Percentiles rank a stretch among this genome's conserved stretches.
These are phyloP conservation scores for Metschnikowia vanudenii DNA, from an alignment of 805 yeast species.

Conservation along the genomic window DNA sequence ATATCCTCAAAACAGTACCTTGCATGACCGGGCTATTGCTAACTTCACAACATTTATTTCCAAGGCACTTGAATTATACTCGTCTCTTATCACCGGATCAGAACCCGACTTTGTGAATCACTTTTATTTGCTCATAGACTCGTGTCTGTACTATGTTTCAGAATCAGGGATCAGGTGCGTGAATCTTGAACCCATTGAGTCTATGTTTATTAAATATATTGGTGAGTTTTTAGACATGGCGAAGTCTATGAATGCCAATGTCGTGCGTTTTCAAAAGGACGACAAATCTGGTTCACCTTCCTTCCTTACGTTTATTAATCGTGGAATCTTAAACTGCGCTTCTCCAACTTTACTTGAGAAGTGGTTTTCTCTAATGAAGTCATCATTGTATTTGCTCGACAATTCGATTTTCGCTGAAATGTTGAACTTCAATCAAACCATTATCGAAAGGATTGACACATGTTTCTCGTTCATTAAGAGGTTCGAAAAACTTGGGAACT, in stretches of 20 bases:
- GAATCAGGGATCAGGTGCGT: constrained; percentile 11
- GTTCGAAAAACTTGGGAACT: constrained; percentile 15
- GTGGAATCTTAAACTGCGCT: constrained; percentile 47
- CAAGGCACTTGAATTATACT: constrained; percentile 44
- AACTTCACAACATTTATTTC: constrained; percentile 30
- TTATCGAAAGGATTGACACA: constrained; percentile 39
- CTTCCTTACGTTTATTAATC: constrained; percentile 45
- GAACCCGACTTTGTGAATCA: constrained; percentile 51
- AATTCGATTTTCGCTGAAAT: constrained; percentile 56
- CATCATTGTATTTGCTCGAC: constrained; percentile 50
- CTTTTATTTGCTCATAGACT: constrained; percentile 41
- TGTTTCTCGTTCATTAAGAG: constrained; percentile 29
- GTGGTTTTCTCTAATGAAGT: constrained; percentile 51
- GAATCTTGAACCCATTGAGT: constrained; percentile 30
- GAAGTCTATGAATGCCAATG: constrained; percentile 27
- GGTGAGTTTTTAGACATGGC: constrained; percentile 30
- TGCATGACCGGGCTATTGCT: constrained; percentile 18
- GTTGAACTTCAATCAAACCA: constrained; percentile 51
- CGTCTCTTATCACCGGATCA: constrained; percentile 51
- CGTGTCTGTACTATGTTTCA: constrained; percentile 27
- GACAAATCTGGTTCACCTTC: constrained; percentile 27
- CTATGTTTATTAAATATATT: constrained; percentile 29
- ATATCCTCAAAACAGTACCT: constrained; percentile 20
- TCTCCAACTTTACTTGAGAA: constrained; percentile 43
- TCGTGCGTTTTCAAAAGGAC: constrained; percentile 31